These are phyloP conservation scores for Pichia sp. DNA, from an alignment of 1,139 yeast genomes.

Conservation along the genomic window DNA sequence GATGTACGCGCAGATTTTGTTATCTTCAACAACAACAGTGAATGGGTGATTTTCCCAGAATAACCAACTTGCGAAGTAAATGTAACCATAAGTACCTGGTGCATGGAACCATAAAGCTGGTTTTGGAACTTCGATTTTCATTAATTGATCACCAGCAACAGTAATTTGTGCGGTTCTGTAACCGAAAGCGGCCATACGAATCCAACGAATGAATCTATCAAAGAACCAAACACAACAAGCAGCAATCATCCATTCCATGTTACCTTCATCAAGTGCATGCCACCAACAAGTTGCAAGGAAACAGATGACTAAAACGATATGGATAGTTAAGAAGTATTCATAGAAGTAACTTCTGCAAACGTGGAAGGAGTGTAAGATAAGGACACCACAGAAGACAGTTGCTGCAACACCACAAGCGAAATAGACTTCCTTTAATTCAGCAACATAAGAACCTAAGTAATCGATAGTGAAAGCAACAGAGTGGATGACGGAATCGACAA, in stretches of 20 bases:
- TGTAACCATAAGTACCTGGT: conserved; percentile 47
- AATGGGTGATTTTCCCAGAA: conserved; percentile 42
- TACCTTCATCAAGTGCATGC: conserved; percentile 40
- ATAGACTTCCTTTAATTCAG: conserved; percentile 33
- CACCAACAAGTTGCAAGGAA: conserved; percentile 41
- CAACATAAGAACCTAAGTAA: conserved; percentile 10
- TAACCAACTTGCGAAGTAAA: conserved; percentile 27
- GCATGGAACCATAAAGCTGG: conserved; percentile 38
- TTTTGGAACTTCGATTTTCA: conserved; percentile 40
- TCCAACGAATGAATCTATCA: conserved; percentile 38
- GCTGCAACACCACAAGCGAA: conserved; percentile 37
- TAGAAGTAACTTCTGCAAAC: conserved; percentile 48
- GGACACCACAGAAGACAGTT: conserved; percentile 39
- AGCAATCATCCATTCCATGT: conserved; percentile 45
- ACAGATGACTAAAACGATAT: conserved; percentile 36
- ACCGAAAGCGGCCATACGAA: conserved; percentile 39
- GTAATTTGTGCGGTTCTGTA: conserved; percentile 29
- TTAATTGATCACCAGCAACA: conserved; percentile 35
- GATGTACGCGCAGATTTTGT: conserved; percentile 30
- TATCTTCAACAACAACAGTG: conserved; percentile 29
- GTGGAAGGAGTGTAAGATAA: conserved; percentile 45
- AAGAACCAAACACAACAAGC: conserved; percentile 38
- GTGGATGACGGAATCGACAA: conserved; percentile 1
- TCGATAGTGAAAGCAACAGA: conserved; percentile 3
- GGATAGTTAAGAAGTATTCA: conserved; percentile 39